A percentile compares a stretch with the other conserved stretches of the same genome.
These are phyloP conservation scores for Lentinula aciculospora DNA, from an alignment of 768 basidiomycete genomes.

Conservation along the genomic window DNA sequence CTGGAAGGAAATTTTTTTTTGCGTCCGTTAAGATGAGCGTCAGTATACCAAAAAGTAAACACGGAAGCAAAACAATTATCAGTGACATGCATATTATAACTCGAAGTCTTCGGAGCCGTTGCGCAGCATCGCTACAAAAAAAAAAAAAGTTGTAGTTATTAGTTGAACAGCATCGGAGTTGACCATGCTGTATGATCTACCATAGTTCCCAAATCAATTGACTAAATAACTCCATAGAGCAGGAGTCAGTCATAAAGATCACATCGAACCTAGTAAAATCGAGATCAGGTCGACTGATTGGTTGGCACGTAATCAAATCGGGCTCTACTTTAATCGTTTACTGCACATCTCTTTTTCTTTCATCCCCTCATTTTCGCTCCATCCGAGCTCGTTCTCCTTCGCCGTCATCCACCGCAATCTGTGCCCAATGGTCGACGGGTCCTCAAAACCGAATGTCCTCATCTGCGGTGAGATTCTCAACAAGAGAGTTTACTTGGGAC, in stretches of 20 bases:
- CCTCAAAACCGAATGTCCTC: constrained; percentile 56
- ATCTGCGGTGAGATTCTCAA: constrained; percentile 58
- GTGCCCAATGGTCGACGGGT: background rate
- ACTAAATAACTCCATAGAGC: background rate
- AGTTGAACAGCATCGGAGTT: background rate
- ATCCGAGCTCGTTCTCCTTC: background rate
- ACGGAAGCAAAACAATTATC: background rate
- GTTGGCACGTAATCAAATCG: constrained; percentile 4
- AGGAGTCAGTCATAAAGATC: background rate
- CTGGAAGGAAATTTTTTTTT: background rate
- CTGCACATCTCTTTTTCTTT: background rate
- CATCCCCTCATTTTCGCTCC: background rate
- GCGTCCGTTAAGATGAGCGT: background rate
- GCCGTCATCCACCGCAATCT: constrained; percentile 5
- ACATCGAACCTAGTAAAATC: background rate
- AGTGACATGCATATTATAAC: background rate
- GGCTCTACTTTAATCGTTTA: background rate
- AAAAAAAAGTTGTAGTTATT: background rate
- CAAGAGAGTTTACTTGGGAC: background rate
- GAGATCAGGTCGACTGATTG: background rate
- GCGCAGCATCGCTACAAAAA: background rate
- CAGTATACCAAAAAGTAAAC: constrained; percentile 6
- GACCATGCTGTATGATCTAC: background rate
- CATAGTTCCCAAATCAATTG: too few species aligned
- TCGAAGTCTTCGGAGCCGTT: background rate